These are phyloP conservation scores for Smallanthus sonchifolius DNA, from an alignment of 129 eudicot species.

Conservation along the genomic window DNA sequence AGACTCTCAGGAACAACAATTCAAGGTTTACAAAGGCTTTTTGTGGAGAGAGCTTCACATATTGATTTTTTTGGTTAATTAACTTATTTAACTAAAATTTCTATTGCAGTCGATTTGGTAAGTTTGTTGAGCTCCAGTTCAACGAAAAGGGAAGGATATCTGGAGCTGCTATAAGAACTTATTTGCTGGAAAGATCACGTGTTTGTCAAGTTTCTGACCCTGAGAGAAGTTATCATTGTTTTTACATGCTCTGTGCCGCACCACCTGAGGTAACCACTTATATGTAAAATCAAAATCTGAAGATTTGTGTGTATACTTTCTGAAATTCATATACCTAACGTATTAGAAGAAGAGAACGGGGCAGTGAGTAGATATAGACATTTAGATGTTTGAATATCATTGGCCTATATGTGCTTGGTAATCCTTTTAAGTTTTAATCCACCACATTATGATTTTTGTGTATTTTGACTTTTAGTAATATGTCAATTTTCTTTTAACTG, in stretches of 20 bases:
- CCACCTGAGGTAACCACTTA: constrained; percentile 61
- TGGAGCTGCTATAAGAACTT: constrained; percentile 95
- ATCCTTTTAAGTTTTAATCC: not conserved
- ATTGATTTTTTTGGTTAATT: not conserved
- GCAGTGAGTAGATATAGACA: not conserved
- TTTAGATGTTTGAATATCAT: not conserved
- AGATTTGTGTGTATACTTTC: not conserved
- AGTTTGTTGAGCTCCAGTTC: constrained; percentile 91
- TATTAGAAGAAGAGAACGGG: not conserved
- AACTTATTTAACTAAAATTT: constrained; percentile 4
- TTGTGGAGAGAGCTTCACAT: not conserved
- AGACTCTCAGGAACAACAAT: constrained; percentile 76
- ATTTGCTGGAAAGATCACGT: constrained; percentile 87
- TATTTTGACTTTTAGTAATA: not conserved
- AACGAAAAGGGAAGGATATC: constrained; percentile 61
- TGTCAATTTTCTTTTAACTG: not conserved
- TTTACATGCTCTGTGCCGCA: constrained; percentile 95
- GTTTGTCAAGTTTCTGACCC: constrained; percentile 96
- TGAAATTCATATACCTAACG: not conserved
- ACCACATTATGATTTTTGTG: constrained; percentile 2
- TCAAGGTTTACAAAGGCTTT: constrained; percentile 48
- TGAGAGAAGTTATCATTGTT: constrained; percentile 93
- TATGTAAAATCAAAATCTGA: not conserved
- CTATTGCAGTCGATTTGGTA: constrained; percentile 81
- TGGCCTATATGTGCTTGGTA: constrained; percentile 1